Base-by-base conservation (phyloP, 257 asterid species). In the Handroanthus guayacan region DNA sequence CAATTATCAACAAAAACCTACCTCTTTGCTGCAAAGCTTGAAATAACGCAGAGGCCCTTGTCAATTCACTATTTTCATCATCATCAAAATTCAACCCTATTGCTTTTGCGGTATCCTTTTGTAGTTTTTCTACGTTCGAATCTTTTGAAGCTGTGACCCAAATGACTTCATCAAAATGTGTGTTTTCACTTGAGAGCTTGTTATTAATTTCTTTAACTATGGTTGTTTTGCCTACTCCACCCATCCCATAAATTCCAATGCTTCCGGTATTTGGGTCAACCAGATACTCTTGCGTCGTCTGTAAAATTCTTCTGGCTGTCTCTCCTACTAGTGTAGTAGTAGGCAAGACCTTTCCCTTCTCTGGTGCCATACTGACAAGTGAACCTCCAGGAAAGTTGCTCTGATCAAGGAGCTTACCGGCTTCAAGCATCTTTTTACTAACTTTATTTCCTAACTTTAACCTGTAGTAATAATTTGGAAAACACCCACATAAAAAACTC, bases 121-220 rank as follows among this genome's bases (percentile, higher is more conserved):
- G 85, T 5, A 78, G 62, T 16, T 68, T 82, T 31, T 8, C 39
- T 5, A 44, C 25, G 62, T 74, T 62, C 39, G 77, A 73, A 48
- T 78, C 80, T 43, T 69, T 78, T 7, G 82, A 78, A 36, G 82
- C 80, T 2, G 85, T 77, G 39, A 73, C 82, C 82, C 82, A 82
- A 68, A 82, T 78, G 52, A 82, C 68, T 3, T 39, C 25, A 45
- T 68, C 82, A 55, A 82, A 82, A 52, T 9, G 9, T 51, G 62
- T 44, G 6, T 71, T 14, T 10, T 67, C 74, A 4, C 60, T 68
- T 55, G 73, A 38, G 16, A 82, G 43, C 34, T 69, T 56, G 25
- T 82, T 82, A 43, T 78, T 73, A 8, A 78, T 74, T 44, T 57
- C 75, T 9, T 50, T 66, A 14, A 77, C n/a, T 11, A 81, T 73